phyloP scores from a whole-genome alignment of 2,329 filamentous ascomycete genomes.

The Sporothrix brunneoviolacea region DNA sequence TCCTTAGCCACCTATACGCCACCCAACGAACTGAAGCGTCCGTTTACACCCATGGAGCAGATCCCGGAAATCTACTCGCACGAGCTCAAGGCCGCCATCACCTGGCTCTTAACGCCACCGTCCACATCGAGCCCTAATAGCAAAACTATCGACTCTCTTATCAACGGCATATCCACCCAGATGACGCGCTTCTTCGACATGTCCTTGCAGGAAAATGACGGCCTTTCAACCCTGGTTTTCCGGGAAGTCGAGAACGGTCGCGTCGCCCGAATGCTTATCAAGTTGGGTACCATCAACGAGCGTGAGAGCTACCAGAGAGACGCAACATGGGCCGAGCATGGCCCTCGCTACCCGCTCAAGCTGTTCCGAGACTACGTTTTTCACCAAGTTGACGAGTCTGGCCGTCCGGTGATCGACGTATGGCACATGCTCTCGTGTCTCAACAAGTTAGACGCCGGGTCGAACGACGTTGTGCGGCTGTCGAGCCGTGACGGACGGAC shows the following conservation, averaged over 20 bases:
- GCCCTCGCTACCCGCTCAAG: slow-evolving; percentile 86
- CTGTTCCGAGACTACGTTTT: slow-evolving; percentile 96
- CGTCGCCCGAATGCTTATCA: slow-evolving; percentile 69
- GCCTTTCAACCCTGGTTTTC: slow-evolving; percentile 62
- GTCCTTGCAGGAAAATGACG: slow-evolving; percentile 71
- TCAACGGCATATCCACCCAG: slow-evolving; percentile 71
- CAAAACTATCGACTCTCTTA: slow-evolving; percentile 73
- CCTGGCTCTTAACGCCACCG: slow-evolving; percentile 70
- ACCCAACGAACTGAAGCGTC: slow-evolving; percentile 37
- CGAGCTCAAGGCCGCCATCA: slow-evolving; percentile 70
- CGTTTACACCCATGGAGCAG: slow-evolving; percentile 66
- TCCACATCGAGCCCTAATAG: slow-evolving; percentile 37
- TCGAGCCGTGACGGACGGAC: slow-evolving; percentile 88
- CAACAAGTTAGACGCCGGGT: slow-evolving; percentile 88
- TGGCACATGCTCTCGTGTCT: slow-evolving; percentile 81
- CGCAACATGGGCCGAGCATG: slow-evolving; percentile 79
- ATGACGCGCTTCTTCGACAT: slow-evolving; percentile 70
- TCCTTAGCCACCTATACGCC: slow-evolving; percentile 66
- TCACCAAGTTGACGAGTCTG: slow-evolving; percentile 83
- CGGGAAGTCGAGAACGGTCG: slow-evolving; percentile 87
- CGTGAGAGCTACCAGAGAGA: slow-evolving; percentile 60
- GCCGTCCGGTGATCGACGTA: slow-evolving; percentile 75
- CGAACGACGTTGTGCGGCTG: slow-evolving; percentile 77
- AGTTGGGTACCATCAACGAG: slow-evolving; percentile 84
- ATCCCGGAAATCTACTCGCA: slow-evolving; percentile 66